Evolutionary conservation across 2,329 filamentous ascomycete species (phyloP).

Genomic region (Exophiala bonariae): DNA sequence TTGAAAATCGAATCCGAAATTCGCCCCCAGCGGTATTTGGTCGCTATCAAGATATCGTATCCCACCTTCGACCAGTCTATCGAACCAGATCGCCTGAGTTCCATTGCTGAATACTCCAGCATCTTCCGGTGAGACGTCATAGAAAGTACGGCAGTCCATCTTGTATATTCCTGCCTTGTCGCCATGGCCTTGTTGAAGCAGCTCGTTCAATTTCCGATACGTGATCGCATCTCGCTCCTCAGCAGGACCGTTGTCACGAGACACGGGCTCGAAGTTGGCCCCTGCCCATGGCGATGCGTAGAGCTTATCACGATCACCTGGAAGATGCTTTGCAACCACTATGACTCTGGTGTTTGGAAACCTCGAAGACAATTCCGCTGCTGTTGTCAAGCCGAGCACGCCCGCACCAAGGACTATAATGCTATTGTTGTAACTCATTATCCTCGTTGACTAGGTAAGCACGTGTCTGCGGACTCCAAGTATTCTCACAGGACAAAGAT

Average conservation of each 20-base stretch:
- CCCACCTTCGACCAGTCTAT: background rate
- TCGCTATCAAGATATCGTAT: background rate
- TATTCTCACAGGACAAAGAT: too few species aligned
- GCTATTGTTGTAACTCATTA: too few species aligned
- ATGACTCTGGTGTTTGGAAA: slow-evolving; percentile 60
- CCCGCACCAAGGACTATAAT: slow-evolving; percentile 58
- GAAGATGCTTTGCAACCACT: slow-evolving; percentile 83
- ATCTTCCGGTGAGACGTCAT: too few species aligned
- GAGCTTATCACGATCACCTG: slow-evolving; percentile 87
- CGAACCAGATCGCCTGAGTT: too few species aligned
- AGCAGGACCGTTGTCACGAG: background rate
- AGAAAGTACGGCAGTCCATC: too few species aligned
- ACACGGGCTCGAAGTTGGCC: slow-evolving; percentile 69
- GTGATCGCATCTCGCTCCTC: background rate
- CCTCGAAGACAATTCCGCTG: slow-evolving; percentile 60
- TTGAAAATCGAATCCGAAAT: background rate
- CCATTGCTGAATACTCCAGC: too few species aligned
- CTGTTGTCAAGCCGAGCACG: slow-evolving; percentile 66
- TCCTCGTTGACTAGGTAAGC: too few species aligned
- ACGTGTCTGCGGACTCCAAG: too few species aligned
- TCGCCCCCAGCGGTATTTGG: background rate
- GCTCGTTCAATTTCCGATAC: background rate
- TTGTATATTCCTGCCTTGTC: too few species aligned
- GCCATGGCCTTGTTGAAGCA: too few species aligned
- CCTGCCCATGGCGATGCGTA: slow-evolving; percentile 90